Evolutionary conservation across 768 basidiomycete genomes (phyloP), one percentile per base, ranked within the genome.

Genomic region (Pulveroboletus ravenelii): DNA sequence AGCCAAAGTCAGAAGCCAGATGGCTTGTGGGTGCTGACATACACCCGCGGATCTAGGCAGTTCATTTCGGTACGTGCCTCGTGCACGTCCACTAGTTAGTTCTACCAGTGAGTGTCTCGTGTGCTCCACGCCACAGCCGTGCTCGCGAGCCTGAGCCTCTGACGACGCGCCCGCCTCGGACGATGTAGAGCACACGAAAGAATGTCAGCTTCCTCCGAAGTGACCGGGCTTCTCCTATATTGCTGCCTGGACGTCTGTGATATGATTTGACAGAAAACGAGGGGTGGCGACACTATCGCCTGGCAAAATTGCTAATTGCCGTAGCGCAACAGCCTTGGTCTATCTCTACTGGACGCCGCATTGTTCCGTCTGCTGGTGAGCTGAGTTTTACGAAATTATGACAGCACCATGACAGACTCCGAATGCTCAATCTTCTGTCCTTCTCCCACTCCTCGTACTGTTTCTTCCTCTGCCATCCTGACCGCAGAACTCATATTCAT

Each of bases 301-400:
- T 51, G 49, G 40, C 50, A 20, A 55, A 38, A 53, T 59, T 65
- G 36, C 50, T 50, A 59, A 63, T 63, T 51, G 27, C 45, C 41
- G 20, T 38, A 40, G 31, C 42, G 18, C 52, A 57, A 32, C 34
- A 42, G 48, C 53, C 40, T 45, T 64, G 45, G 48, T 48, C 31
- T 32, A 37, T 31, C 14, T 42, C 48, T 34, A n/a, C 45, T 50
- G 44, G 41, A 47, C 48, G 40, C 56, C 61, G 48, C 53, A 47
- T 54, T 53, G 53, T 56, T 67, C 57, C 55, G 46, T 49, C 44
- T 48, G 46, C 55, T 35, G 49, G 53, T 63, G 57, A 58, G 65
- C 44, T 52, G 25, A 55, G 23, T 55, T 64, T 70, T 70, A 64
- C 64, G 66, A 59, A 50, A 68, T 61, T n/a, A 58, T 69, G 58